Conservation (phyloP, 805 yeast genomes). For the Ogataea pilisensis region DNA sequence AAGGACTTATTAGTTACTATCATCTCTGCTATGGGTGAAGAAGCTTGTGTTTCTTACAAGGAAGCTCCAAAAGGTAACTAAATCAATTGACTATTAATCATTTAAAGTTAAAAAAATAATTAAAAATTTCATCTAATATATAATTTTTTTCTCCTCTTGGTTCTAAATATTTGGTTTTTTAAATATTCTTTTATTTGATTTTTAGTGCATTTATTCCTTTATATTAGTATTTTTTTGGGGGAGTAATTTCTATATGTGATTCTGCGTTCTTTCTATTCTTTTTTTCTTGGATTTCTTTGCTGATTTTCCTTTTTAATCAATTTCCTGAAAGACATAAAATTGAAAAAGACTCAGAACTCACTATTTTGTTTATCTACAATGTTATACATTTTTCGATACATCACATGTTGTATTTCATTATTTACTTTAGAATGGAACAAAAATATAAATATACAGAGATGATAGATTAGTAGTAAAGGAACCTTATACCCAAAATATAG, state of each 20-base stretch:
- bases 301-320: too few species aligned
- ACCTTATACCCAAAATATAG: too few species aligned
- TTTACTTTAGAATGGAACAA: too few species aligned
- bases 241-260: neutral
- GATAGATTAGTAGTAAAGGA: too few species aligned
- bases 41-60: constrained; percentile 97
- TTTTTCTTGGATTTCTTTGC: neutral
- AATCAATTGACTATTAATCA: constrained; percentile 9
- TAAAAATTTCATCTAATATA: neutral
- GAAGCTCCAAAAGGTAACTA: constrained; percentile 81
- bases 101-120: constrained; percentile 1
- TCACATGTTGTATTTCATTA: too few species aligned
- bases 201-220: constrained; percentile 1
- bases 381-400: too few species aligned
- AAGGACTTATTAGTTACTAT: constrained; percentile 96
- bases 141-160: neutral
- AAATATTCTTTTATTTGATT: neutral
- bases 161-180: neutral
- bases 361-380: too few species aligned
- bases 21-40: constrained; percentile 99
- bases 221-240: neutral
- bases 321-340: too few species aligned
- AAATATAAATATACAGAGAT: too few species aligned
- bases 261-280: neutral
- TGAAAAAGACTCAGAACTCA: too few species aligned